Evolutionary conservation across 768 basidiomycete species (phyloP), one percentile per base, ranked within the genome.

Genomic region (Lactarius pseudohatsudake): DNA sequence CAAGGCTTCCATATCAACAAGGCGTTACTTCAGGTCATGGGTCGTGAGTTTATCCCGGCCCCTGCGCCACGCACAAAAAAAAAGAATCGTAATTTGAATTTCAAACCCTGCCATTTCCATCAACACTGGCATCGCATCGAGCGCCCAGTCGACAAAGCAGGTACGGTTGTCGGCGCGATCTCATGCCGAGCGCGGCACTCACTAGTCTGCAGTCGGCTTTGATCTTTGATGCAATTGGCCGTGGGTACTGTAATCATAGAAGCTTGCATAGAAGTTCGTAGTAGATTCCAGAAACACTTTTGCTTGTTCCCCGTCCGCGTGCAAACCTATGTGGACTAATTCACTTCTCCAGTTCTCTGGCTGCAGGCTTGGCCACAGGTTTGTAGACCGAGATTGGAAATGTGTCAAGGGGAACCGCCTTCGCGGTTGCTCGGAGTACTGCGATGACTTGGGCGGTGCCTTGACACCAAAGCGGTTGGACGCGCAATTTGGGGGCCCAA

Each of bases 381-480:
- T 40, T 68, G 20, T 72, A 74, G 45, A 67, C 71, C 26, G 66
- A 68, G 10, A 70, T 75, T 20, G 73, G 73, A 30, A 71, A 64
- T 54, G 71, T 75, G 7, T 66, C 45, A 0, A 70, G 66, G 10
- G 72, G 74, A 11, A 70, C 68, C 0, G 13, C 61, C 4, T 75
- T 75, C 54, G 72, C 74, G 18, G 54, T 66, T 10, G 66, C 68
- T 11, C 71, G 73, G 55, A 68, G 64, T 45, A 65, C 71, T n/a
- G 61, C 38, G 7, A 56, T 55, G 61, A 34, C 53, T 22, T 0
- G 32, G 50, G 50, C 9, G 45, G 50, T 62, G 18, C 61, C 53
- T 22, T 16, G 61, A 9, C 32, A 53, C 4, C 18, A 28, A 30
- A 22, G 61, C 30, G 2, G 6, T 45, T 30, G 47, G 47, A 5